Evolutionary conservation across 2,329 filamentous ascomycete genomes (phyloP), one percentile per base, ranked within the genome.

Genomic region (Aspergillus proliferans): DNA sequence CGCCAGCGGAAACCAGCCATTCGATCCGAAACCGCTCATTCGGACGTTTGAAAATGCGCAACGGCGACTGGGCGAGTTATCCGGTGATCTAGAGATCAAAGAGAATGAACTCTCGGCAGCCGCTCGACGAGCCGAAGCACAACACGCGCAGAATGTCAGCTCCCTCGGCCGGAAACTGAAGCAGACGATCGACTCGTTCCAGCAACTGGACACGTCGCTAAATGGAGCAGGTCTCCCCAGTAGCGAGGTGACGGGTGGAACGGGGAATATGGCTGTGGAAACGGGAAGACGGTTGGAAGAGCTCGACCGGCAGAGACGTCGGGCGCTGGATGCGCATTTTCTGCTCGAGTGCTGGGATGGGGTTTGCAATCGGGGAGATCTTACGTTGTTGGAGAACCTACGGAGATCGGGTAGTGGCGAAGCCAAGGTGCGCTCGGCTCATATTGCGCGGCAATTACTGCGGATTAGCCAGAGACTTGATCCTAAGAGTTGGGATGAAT

Each of bases 281-380:
- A 97, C 96, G 46, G 93, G 93, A 58, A 90, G 95, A 72, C 85
- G 86, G 62, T 76, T 98, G 9, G 93, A 98, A 72, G 92, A 97
- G 68, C 77, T 98, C 51, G 93, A 98, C 70, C 83, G 89, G 62
- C 95, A 98, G 72, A 79, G 91, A 58, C 85, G 89, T 64, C 79
- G 92, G 51, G 93, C 93, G 28, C 80, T 93, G 66, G 93, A 98
- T 73, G 91, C 93, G 52, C 92, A 88, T 65, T 97, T 97, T 66
- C 72, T 98, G 51, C 90, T 98, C 56, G 87, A 95, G 66, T 98
- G 93, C 73, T 98, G 93, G 92, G 83, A 89, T 38, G 92, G 97
- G 63, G 89, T 98, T 59, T 91, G 86, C 69, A 91, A 95, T 62
- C 85, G 86, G 7, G 93, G 93, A 3, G 84, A 93, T 58, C 78